Evolutionary conservation across 2,329 filamentous ascomycete genomes (phyloP), one percentile per base, ranked within the genome.

Genomic region (Fusarium annulatum): DNA sequence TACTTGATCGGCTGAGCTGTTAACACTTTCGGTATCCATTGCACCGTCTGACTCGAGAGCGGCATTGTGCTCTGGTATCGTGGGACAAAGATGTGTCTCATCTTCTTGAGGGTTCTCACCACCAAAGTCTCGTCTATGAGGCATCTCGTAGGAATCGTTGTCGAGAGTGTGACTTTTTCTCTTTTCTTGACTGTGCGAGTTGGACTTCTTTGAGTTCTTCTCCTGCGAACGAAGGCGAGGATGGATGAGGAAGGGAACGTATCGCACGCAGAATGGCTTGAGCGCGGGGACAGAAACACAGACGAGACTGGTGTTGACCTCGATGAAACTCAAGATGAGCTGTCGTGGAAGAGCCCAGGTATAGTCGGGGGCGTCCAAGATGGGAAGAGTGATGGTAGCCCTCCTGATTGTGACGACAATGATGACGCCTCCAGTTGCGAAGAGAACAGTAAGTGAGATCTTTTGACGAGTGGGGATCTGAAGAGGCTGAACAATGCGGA

Each of bases 211-310:
- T 3, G 72, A 72, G 2, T 52, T 64, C 30, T 73, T 73, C n/a
- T 74, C 67, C 26, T 76, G 62, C 45, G 72, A 69, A 2, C 71
- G 75, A 7, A 82, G 77, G 4, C 67, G 75, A 2, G 77, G 69
- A 1, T 71, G 69, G 23, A 80, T 67, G 21, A 80, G 56, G 42
- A 78, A 76, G 18, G 78, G 78, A 2, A 80, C 61, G 64, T 76
- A 78, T 7, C 81, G 82, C 19, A 81, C 82, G 67, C 86, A 84
- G 8, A 87, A 74, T 1, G 86, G 86, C 63, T 88, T 88, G 10
- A 88, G 80, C 0, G 86, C 85, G 0, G 87, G 85, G 0, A 86
- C 81, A 12, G 83, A 86, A 26, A 86, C 85, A 70, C 86, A 88
- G 36, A 85, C 77, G 42, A 88, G 85, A n/a, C 83, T 86, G 10